Base-by-base conservation (phyloP, 1,284 basidiomycete genomes). In the Pisolithus thermaeus region DNA sequence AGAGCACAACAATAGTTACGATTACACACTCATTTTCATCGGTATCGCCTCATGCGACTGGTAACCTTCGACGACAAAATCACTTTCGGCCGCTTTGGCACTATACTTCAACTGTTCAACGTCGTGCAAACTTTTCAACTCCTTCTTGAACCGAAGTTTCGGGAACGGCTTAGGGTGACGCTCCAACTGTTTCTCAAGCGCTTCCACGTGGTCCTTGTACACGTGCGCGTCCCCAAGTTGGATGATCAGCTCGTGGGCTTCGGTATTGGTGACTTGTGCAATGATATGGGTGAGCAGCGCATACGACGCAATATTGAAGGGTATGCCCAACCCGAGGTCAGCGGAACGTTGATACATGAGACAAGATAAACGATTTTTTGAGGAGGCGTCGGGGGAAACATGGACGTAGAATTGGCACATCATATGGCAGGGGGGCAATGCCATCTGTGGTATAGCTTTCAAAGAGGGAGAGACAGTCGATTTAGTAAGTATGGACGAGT, bases 261-360 rank as follows among this genome's bases (percentile, higher is more conserved):
- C 84, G 12, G 90, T 95, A 47, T 80, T 78, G 3, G 96, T 98
- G 50, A 97, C 84, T 27, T 84, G 83, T 12, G 96, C 96, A 58
- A 99, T 84, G 90, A 99, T 96, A 70, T 97, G 93, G 0, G 94
- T 97, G 50, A 99, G 80, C 18, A 99, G 79, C 1, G 97, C 90
- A 67, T 99, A 99, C 1, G 92, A 96, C 7, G 96, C 96, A 70
- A 99, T 98, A 72, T 99, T 99, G 81, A 99, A 99, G 0, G 96
- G 96, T 47, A 97, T 90, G 3, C 96, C 96, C 37, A 99, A 87
- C 0, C 96, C 96, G 7, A 98, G 80, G 66, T 99, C 96, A 42
- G 95, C 96, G 6, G 94, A 97, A 41, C 97, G 90, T 68, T 99
- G 96, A 74, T 90, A 98, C 93, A 99, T 97, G 49, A 98, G 79